Evolutionary conservation across 1,139 yeast genomes (phyloP).

Genomic region (Groenewaldozyma auringiensis): DNA sequence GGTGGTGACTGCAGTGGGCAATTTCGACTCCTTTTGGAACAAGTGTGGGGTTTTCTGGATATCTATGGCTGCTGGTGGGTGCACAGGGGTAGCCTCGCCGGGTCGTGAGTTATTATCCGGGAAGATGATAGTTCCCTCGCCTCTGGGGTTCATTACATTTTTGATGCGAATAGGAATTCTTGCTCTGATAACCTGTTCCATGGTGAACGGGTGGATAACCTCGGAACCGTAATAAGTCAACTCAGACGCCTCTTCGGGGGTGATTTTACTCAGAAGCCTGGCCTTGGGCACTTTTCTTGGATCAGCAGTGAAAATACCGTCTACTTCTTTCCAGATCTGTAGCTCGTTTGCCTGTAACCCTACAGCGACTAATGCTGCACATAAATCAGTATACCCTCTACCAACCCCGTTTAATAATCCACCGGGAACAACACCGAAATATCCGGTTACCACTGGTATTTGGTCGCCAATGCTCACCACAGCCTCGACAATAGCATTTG

Average conservation of each 20-base stretch:
- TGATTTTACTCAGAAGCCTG: conserved; percentile 72
- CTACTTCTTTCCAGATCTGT: conserved; percentile 98
- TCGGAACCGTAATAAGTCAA: conserved; percentile 95
- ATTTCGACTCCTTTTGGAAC: conserved; percentile 39
- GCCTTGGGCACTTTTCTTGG: conserved; percentile 94
- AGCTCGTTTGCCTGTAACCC: conserved; percentile 87
- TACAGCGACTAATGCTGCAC: conserved; percentile 95
- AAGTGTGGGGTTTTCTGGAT: conserved; percentile 23
- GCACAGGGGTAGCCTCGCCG: conserved; percentile 89
- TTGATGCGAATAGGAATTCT: conserved; percentile 94
- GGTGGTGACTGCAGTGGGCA: conserved; percentile 96
- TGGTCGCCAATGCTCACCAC: conserved; percentile 39
- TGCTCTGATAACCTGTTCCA: conserved; percentile 97
- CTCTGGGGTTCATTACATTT: conserved; percentile 87
- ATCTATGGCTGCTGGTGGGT: conserved; percentile 77
- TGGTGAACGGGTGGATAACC: conserved; percentile 96
- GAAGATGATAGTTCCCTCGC: conserved; percentile 85
- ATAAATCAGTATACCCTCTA: conserved; percentile 92
- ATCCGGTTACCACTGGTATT: conserved; percentile 91
- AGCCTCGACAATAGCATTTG: conserved; percentile 51
- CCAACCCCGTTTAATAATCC: conserved; percentile 90
- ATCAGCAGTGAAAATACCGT: conserved; percentile 97
- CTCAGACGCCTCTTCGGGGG: conserved; percentile 98
- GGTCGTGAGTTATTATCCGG: conserved; percentile 87
- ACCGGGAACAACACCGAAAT: conserved; percentile 91